These are phyloP conservation scores for Mucuna pruriens DNA, from an alignment of 306 rosid species.

Conservation along the genomic window DNA sequence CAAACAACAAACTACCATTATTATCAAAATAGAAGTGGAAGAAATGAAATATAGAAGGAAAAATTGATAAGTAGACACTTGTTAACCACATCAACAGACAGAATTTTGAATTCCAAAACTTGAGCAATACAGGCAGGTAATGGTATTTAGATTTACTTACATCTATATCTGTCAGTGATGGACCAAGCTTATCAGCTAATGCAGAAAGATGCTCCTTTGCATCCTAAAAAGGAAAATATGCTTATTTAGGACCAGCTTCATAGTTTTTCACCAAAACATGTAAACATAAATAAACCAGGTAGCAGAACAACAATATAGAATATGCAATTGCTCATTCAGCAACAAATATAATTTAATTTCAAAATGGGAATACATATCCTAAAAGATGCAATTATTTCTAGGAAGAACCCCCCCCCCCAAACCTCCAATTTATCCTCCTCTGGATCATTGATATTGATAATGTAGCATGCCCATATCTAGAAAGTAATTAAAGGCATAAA, in stretches of 20 bases:
- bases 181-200: slow-evolving; percentile 89
- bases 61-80: slow-evolving; percentile 15
- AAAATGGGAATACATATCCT: slow-evolving; percentile 6
- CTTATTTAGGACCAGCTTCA: slow-evolving; percentile 43
- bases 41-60: slow-evolving; percentile 18
- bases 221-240: no score
- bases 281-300: slow-evolving; percentile 12
- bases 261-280: slow-evolving; percentile 13
- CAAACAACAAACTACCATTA: slow-evolving; percentile 37
- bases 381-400: no score
- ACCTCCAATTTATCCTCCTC: slow-evolving; percentile 7
- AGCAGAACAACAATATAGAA: slow-evolving; percentile 15
- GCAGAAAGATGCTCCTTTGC: no score
- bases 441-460: neutral
- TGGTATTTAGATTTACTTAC: slow-evolving; percentile 51
- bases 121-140: slow-evolving; percentile 20
- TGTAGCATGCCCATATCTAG: neutral
- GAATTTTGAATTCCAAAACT: slow-evolving; percentile 16
- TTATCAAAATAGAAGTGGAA: no score
- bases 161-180: slow-evolving; percentile 83
- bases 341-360: slow-evolving; percentile 6
- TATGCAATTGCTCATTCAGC: slow-evolving; percentile 18
- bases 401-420: neutral
- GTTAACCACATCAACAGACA: neutral
- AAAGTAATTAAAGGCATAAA: neutral